Conservation (phyloP, 2,329 filamentous ascomycete genomes). For the Diaporthe helianthi region DNA sequence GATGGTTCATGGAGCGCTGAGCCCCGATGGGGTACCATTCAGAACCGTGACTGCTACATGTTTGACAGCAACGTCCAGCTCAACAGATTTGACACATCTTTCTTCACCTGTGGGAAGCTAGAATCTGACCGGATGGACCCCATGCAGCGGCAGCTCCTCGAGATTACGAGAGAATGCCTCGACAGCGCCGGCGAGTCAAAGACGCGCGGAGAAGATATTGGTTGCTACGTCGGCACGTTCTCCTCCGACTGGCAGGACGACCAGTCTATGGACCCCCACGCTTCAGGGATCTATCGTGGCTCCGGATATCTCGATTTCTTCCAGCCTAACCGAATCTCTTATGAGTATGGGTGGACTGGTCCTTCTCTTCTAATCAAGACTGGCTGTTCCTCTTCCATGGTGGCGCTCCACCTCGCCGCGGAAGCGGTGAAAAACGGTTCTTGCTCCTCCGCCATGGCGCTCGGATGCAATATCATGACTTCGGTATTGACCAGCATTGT, state of each 20-base stretch:
- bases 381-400: constrained; percentile 44
- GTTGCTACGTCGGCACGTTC: neutral
- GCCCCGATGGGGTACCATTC: neutral
- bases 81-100: neutral
- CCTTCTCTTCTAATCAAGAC: constrained; percentile 36
- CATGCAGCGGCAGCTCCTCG: neutral
- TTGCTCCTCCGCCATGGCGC: constrained; percentile 39
- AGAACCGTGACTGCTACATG: neutral
- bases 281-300: neutral
- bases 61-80: neutral
- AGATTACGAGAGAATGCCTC: neutral
- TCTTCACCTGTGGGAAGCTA: neutral
- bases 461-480: constrained; percentile 39
- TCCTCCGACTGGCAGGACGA: neutral
- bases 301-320: neutral
- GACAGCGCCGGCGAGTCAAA: neutral
- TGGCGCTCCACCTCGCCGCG: constrained; percentile 45
- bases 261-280: neutral
- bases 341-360: neutral
- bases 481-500: constrained; percentile 38
- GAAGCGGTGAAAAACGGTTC: constrained; percentile 40
- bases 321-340: neutral
- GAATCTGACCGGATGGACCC: neutral
- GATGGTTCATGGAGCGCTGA: neutral
- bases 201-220: neutral